Evolutionary conservation across 306 rosid species (phyloP).

Genomic region (Erythrophleum fordii): DNA sequence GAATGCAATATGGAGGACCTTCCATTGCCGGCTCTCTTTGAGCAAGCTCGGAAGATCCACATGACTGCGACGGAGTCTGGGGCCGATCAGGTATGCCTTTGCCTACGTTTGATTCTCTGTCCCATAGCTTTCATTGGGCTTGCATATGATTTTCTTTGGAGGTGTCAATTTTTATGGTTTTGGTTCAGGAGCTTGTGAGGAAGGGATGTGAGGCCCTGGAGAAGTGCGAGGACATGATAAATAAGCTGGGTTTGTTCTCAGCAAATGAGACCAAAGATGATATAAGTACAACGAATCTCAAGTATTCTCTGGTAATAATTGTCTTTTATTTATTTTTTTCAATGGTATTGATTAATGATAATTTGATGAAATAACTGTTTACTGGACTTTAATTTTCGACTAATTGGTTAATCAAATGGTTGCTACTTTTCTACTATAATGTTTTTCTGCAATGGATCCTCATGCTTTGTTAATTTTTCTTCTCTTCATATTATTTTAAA

Average conservation of each 20-base stretch:
- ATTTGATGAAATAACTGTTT: not conserved
- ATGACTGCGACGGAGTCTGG: conserved; percentile 62
- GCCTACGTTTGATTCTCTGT: not conserved
- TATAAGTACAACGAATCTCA: conserved; percentile 79
- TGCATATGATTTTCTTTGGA: not conserved
- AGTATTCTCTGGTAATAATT: conserved; percentile 74
- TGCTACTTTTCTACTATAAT: not conserved
- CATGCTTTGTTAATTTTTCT: not conserved
- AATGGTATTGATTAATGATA: not conserved
- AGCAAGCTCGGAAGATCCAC: conserved; percentile 84
- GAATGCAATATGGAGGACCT: conserved; percentile 65
- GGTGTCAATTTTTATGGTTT: conserved; percentile 12
- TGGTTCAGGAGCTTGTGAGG: conserved; percentile 64
- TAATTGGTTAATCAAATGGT: not conserved
- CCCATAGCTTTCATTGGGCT: not conserved
- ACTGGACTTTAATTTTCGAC: not conserved
- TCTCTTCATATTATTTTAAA: not conserved
- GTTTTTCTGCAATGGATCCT: not conserved
- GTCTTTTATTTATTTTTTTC: not conserved
- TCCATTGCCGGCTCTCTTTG: conserved; percentile 79
- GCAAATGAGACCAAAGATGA: conserved; percentile 91
- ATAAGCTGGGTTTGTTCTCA: conserved; percentile 83
- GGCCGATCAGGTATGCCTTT: conserved; percentile 65
- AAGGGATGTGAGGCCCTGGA: conserved; percentile 67
- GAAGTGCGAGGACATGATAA: conserved; percentile 85